Evolutionary conservation across 1,139 yeast species (phyloP), one percentile per base, ranked within the genome.

Genomic region (Diutina pseudorugosa): DNA sequence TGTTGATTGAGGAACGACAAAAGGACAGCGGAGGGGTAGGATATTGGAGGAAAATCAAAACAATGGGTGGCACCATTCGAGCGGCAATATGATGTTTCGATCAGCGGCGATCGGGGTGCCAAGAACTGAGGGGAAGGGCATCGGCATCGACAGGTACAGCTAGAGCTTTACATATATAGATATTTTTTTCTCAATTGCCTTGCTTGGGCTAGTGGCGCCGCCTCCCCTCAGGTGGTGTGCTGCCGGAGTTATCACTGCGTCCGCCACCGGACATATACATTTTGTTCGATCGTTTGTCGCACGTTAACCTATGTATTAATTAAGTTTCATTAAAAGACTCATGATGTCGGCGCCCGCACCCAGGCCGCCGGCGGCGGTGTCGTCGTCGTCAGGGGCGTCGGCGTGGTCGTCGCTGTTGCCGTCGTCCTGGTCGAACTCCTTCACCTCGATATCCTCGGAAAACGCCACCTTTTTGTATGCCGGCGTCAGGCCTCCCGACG

Each of bases 401-500:
- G n/a, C 25, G 16, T 41, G 21, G 18, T 43, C 47, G 30, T 20
- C 30, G 18, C 25, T 25, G 19, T 43, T 25, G 33, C 47, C 47
- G 23, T 43, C 74, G 53, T 72, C 77, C 16, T 69, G 59, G 45
- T 70, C 73, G 53, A 62, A 73, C 56, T 74, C 79, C 56, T 73
- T 72, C 21, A 74, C 68, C 57, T 73, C 73, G n/a, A 74, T 64
- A 52, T 72, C 72, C 52, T 73, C 77, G 0, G 76, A 68, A 56
- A 74, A 74, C 16, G 78, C 77, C 9, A 74, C 79, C 21, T 71
- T 58, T 54, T 73, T 74, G 50, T 61, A 60, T 8, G 62, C 56
- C 2, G 68, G 49, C 19, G 49, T 45, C 49, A 45, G 49, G 3
- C 49, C 49, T 8, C 49, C 49, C 41, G 27, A 33, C n/a, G 49